Conservation (phyloP, 208 protist species). For the Wallacemonas sp. region DNA sequence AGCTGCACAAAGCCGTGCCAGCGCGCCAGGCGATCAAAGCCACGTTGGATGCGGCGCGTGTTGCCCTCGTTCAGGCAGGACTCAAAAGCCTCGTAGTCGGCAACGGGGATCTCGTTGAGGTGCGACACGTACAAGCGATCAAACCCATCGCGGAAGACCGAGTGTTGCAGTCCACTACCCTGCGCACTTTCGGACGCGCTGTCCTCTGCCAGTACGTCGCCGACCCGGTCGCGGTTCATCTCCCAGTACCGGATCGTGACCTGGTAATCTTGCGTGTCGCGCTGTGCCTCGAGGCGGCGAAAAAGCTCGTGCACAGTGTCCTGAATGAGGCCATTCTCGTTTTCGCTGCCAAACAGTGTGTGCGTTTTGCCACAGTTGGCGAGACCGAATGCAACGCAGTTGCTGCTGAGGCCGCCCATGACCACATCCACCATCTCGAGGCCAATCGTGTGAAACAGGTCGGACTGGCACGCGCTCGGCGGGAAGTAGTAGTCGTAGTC, state of each 20-base stretch:
- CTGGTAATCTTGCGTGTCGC: constrained; percentile 46
- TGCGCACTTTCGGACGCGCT: constrained; percentile 18
- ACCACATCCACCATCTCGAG: constrained; percentile 86
- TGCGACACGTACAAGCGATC: constrained; percentile 72
- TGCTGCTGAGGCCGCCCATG: constrained; percentile 77
- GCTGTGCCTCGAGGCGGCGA: constrained; percentile 52
- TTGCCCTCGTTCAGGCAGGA: constrained; percentile 63
- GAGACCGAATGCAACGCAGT: constrained; percentile 75
- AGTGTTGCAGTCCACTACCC: constrained; percentile 25
- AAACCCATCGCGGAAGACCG: constrained; percentile 70
- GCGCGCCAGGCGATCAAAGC: constrained; percentile 48
- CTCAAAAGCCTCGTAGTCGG: constrained; percentile 71
- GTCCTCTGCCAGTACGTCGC: constrained; percentile 65
- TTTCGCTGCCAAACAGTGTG: constrained; percentile 80
- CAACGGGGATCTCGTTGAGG: constrained; percentile 60
- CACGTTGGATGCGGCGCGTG: constrained; percentile 46
- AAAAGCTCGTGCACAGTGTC: constrained; percentile 84
- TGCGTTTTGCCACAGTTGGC: constrained; percentile 87
- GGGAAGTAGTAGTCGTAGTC: constrained; percentile 92
- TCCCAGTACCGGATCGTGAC: constrained; percentile 87
- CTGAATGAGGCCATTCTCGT: constrained; percentile 85
- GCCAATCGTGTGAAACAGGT: constrained; percentile 80
- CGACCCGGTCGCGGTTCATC: constrained; percentile 78
- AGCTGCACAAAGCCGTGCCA: constrained; percentile 92
- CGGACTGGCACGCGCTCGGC: constrained; percentile 65